Base-by-base conservation (phyloP, 257 asterid genomes). In the Lycium ferocissimum region DNA sequence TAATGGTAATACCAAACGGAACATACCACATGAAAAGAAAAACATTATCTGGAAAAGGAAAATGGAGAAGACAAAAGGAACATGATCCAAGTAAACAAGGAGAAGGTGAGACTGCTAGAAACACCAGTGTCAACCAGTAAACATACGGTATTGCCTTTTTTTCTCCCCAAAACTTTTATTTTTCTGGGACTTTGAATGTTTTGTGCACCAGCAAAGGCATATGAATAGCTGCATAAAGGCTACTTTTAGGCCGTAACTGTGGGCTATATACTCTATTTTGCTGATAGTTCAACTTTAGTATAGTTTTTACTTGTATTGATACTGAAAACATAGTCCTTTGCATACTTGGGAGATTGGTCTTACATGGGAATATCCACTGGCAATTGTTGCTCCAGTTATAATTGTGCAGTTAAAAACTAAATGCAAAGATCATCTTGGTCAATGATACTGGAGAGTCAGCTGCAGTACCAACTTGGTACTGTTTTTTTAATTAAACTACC, bases 391-490 rank as follows among this genome's bases (percentile, higher is more conserved):
- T 73, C 80, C n/a, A 73, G 59, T 73, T 47, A 1, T 7, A 43
- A 18, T 72, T 20, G 58, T 72, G 80, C 56, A 45, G 80, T 47
- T 10, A 47, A 13, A 75, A 75, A 75, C 18, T 59, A 59, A 49
- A 49, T 75, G 66, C 66, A 75, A 75, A 49, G 81, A 75, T 49
- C 20, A 6, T 49, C 40, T 22, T 12, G 45, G 61, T 49, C 62
- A 49, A 49, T 49, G 7, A 22, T 3, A 59, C 26, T 51, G 15
- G 35, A 12, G 37, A 12, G 20, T n/a, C 5, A 10, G 59, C 58
- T 45, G 80, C 80, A 11, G 12, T 72, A 67, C 49, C 49, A 67
- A 45, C 80, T 72, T 45, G 80, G 80, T 10, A 71, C 58, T 72
- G 59, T n/a, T 9, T 43, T 26, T 45, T 12, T 43, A 72, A n/a